Evolutionary conservation across 2,329 filamentous ascomycete species (phyloP).

Genomic region (Sclerotinia nivalis): DNA sequence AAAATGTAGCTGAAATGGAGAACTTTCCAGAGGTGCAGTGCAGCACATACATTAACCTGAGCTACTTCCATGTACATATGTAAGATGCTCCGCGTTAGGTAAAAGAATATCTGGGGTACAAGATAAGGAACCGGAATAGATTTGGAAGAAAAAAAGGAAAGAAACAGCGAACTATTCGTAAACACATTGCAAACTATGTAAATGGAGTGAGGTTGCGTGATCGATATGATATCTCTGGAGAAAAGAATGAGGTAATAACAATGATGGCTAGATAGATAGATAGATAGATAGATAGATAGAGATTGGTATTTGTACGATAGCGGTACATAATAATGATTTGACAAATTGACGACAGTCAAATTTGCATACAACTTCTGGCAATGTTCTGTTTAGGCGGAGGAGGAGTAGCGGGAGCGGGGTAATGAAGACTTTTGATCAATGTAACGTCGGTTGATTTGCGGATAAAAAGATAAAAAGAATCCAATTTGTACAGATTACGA

Average conservation of each 20-base stretch:
- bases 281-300: no score
- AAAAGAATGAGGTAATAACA: conserved; percentile 3
- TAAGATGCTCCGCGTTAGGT: conserved; percentile 4
- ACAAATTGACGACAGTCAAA: no score
- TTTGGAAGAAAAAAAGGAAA: not conserved
- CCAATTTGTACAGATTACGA: no score
- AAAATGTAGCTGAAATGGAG: conserved; percentile 6
- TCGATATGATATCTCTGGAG: conserved; percentile 3
- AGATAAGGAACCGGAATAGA: conserved; percentile 1
- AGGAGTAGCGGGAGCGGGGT: no score
- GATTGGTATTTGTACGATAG: no score
- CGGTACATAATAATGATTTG: no score
- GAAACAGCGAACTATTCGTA: not conserved
- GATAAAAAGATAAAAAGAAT: no score
- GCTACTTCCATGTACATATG: not conserved
- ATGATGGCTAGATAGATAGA: not conserved
- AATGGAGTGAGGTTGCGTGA: conserved; percentile 2
- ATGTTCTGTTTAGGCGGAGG: no score
- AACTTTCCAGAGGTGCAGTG: conserved; percentile 1
- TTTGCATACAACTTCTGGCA: no score
- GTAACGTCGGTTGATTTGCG: no score
- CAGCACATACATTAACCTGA: not conserved
- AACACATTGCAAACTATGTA: conserved; percentile 3
- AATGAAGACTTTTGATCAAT: no score
- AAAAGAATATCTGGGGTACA: conserved; percentile 6